Percentiles rank a stretch among this genome's conserved stretches.
phyloP scores from a whole-genome alignment of 2,329 filamentous ascomycete species.

The Waltergamsia citrina region DNA sequence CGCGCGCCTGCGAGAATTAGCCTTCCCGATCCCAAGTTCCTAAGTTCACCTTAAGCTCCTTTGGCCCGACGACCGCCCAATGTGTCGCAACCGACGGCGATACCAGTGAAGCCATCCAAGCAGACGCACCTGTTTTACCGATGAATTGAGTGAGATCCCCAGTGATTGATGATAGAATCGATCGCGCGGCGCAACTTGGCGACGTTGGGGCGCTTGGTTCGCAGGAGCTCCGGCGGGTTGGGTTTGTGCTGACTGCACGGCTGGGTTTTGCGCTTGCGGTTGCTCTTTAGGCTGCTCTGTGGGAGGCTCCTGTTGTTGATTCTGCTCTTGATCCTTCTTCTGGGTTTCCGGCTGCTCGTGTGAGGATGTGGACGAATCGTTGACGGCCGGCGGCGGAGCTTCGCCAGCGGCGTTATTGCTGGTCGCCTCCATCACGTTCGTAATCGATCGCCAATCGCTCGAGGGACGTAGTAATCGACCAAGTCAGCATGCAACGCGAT shows the following conservation, averaged over 20 bases:
- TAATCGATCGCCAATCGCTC: not conserved
- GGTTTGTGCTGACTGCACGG: slow-evolving; percentile 8
- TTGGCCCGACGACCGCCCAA: too few species aligned
- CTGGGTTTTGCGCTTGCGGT: slow-evolving; percentile 4
- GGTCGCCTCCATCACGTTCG: not conserved
- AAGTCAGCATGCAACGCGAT: too few species aligned
- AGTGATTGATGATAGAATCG: slow-evolving; percentile 56
- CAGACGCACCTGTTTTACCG: slow-evolving; percentile 59
- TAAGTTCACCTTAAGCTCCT: too few species aligned
- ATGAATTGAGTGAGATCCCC: slow-evolving; percentile 50
- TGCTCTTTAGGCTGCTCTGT: not conserved
- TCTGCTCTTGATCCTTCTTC: not conserved
- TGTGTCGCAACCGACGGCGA: too few species aligned
- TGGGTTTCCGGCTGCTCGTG: not conserved
- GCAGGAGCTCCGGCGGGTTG: slow-evolving; percentile 9
- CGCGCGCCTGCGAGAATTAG: slow-evolving; percentile 62
- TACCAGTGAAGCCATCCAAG: not conserved
- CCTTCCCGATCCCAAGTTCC: too few species aligned
- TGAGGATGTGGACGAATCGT: not conserved
- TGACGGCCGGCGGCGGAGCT: not conserved
- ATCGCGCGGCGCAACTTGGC: slow-evolving; percentile 32
- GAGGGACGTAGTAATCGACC: too few species aligned
- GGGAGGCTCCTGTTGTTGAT: too few species aligned
- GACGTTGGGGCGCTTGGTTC: slow-evolving; percentile 14
- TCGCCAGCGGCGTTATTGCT: not conserved